Evolutionary conservation across 345 rosid species (phyloP).

Genomic region (Syzygium jambos): DNA sequence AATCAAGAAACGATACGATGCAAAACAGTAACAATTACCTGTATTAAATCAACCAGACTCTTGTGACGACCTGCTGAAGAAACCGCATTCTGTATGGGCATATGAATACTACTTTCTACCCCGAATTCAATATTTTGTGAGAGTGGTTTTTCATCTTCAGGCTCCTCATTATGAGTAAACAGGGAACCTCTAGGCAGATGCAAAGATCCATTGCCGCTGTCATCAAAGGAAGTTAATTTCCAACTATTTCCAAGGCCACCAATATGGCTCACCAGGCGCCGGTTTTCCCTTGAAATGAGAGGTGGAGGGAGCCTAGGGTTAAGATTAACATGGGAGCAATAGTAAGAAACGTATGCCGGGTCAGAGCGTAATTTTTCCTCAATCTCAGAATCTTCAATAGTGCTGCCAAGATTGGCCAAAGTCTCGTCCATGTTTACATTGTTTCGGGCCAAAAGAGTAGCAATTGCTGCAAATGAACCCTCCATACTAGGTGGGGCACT

Average conservation of each 20-base stretch:
- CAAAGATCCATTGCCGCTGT: slow-evolving; percentile 32
- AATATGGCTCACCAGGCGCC: slow-evolving; percentile 50
- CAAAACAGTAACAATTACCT: slow-evolving; percentile 30
- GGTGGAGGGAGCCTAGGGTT: slow-evolving; percentile 96
- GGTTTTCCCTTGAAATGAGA: slow-evolving; percentile 71
- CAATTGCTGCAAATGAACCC: slow-evolving; percentile 83
- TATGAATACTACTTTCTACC: slow-evolving; percentile 8
- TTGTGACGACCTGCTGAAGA: slow-evolving; percentile 55
- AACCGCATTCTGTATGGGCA: slow-evolving; percentile 23
- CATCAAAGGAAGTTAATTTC: slow-evolving; percentile 43
- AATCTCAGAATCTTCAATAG: slow-evolving; percentile 40
- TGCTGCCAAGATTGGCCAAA: slow-evolving; percentile 51
- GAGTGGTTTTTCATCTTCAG: slow-evolving; percentile 65
- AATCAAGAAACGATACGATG: background rate
- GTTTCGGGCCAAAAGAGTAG: slow-evolving; percentile 58
- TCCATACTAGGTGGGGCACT: slow-evolving; percentile 99
- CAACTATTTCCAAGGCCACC: slow-evolving; percentile 52
- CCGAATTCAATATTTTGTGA: slow-evolving; percentile 10
- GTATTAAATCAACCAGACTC: slow-evolving; percentile 84
- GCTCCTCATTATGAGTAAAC: slow-evolving; percentile 71
- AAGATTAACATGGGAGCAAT: slow-evolving; percentile 69
- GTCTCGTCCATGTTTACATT: slow-evolving; percentile 30
- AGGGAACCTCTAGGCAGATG: slow-evolving; percentile 44
- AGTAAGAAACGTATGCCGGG: slow-evolving; percentile 76
- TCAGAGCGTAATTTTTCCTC: slow-evolving; percentile 80